phyloP scores from a whole-genome alignment of 306 rosid genomes.

The Gastrolobium villosum region DNA sequence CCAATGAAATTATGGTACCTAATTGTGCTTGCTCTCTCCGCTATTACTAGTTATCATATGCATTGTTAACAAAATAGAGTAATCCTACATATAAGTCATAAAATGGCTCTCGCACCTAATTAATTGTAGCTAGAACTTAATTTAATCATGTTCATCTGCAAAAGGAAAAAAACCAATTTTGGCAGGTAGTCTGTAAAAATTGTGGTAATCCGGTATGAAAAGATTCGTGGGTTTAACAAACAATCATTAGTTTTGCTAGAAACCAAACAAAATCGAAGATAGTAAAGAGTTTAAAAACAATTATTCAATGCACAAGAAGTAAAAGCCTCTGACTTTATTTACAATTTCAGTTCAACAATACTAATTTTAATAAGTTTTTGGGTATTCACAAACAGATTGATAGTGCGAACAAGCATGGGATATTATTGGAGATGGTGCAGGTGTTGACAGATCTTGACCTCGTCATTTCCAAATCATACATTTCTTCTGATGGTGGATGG shows the following conservation, averaged over 20 bases:
- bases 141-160: neutral
- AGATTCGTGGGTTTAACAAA: neutral
- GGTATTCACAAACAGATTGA: constrained; percentile 59
- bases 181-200: too few relatives aligned
- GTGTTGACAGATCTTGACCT: constrained; percentile 84
- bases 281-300: constrained; percentile 2
- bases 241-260: neutral
- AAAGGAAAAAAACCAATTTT: neutral
- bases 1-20: too few relatives aligned
- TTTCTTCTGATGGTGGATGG: constrained; percentile 86
- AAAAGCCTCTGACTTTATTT: neutral
- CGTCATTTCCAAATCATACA: constrained; percentile 73
- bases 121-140: too few relatives aligned
- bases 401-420: constrained; percentile 76
- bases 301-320: neutral
- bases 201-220: too few relatives aligned
- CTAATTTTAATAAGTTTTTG: neutral
- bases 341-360: neutral
- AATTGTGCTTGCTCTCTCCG: too few relatives aligned
- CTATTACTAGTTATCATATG: too few relatives aligned
- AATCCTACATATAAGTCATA: too few relatives aligned
- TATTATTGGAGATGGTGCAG: constrained; percentile 79
- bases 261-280: neutral
- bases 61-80: too few relatives aligned
- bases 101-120: too few relatives aligned